phyloP scores from a whole-genome alignment of 202 grass and related monocot genomes.

The Eragrostis tef region DNA sequence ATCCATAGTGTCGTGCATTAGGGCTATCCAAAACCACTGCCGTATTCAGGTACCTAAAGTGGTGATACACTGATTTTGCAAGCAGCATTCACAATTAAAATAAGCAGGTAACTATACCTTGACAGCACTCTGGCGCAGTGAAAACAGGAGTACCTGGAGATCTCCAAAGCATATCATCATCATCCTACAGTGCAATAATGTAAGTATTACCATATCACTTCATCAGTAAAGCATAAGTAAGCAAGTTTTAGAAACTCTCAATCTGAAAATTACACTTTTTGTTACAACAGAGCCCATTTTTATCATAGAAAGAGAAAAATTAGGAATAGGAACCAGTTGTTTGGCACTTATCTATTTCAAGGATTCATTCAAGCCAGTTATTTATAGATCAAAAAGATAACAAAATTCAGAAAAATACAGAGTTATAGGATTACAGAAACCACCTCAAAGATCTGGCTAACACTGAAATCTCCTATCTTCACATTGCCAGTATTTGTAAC shows the following conservation, averaged over 20 bases:
- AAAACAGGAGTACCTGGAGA: slow-evolving; percentile 96
- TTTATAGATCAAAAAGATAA: slow-evolving; percentile 10
- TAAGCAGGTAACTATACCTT: slow-evolving; percentile 54
- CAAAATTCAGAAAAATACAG: slow-evolving; percentile 23
- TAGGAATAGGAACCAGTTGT: neutral
- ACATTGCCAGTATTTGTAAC: slow-evolving; percentile 69
- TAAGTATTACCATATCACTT: slow-evolving; percentile 5
- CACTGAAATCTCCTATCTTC: slow-evolving; percentile 96
- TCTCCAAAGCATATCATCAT: slow-evolving; percentile 82
- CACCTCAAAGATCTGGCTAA: slow-evolving; percentile 93
- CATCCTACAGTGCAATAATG: slow-evolving; percentile 64
- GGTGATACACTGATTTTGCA: neutral
- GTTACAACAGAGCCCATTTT: neutral
- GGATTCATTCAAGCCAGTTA: slow-evolving; percentile 10
- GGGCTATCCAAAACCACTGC: neutral
- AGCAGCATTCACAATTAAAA: slow-evolving; percentile 21
- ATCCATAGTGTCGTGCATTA: neutral
- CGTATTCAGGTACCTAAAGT: slow-evolving; percentile 6
- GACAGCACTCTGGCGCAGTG: slow-evolving; percentile 93
- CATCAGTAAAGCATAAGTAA: slow-evolving; percentile 14
- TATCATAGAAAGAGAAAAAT: neutral
- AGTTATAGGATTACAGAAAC: slow-evolving; percentile 31
- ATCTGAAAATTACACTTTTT: slow-evolving; percentile 1
- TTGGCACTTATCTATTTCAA: neutral
- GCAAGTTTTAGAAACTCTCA: slow-evolving; percentile 8